Base-by-base conservation (phyloP, 2,329 filamentous ascomycete genomes). In the Huntiella moniliformis region DNA sequence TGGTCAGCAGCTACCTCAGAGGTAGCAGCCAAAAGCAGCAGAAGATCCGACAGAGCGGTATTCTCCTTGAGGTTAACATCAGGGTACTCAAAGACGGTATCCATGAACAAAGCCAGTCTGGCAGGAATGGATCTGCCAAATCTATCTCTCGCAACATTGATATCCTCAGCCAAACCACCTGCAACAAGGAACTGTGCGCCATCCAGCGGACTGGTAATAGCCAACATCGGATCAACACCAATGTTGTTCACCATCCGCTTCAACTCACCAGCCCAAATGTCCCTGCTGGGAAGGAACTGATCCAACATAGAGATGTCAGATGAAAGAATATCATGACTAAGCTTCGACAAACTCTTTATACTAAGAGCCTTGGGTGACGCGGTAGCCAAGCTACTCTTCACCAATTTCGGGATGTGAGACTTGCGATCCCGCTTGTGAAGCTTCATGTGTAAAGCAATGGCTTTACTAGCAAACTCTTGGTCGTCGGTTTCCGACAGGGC, bases 41-140 rank as follows among this genome's bases (percentile, higher is more conserved):
- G 22, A 16, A 18, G 15, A 8, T 35, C 15, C 4, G 4, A n/a
- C 7, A 36, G 12, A n/a, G 12, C 12, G 15, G 34, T 11, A 16
- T 36, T 16, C 22, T 8, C 22, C 31, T 42, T 13, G 8, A 42
- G 40, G 34, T 16, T 32, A 5, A 32, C 17, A 11, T 8, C 6
- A 7, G 22, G 18, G 12, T 41, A 28, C 28, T 41, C 17, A 5
- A 38, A 11, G 11, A 49, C 15, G 8, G n/a, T 11, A 10, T n/a
- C 17, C 4, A 42, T 12, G 16, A 45, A 94, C 42, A 79, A 67
- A 1, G 79, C 75, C 64, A 92, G 82, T 46, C 88, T 71, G 11
- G 83, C 73, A 1, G 84, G 75, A 45, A 82, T 66, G 2, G 84
- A 84, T 31, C 77, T 73, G 0, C 82, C 82, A 52, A 73, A 71